Conservation (phyloP, 2,329 filamentous ascomycete genomes). For the Cryphonectria japonica region DNA sequence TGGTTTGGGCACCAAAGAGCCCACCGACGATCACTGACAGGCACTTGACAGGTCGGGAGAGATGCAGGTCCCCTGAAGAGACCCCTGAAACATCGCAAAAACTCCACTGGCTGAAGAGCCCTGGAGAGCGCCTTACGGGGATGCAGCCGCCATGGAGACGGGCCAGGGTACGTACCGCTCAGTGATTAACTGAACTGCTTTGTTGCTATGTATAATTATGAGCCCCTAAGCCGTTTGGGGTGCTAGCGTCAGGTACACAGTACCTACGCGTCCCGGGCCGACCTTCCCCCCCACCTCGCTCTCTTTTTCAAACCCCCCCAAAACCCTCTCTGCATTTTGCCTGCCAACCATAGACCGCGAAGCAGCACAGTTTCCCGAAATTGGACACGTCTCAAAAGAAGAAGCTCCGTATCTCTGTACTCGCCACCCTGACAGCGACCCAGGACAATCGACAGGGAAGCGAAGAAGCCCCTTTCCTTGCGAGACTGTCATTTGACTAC, state of each 20-base stretch:
- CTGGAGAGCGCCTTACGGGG: not conserved
- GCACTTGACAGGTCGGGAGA: not conserved
- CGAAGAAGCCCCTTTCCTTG: not conserved
- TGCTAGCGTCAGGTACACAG: slow-evolving; percentile 15
- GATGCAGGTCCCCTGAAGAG: not conserved
- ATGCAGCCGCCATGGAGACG: not conserved
- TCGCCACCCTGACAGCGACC: not conserved
- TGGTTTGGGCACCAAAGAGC: not conserved
- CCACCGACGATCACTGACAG: not conserved
- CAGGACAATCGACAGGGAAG: not conserved
- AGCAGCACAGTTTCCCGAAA: slow-evolving; percentile 20
- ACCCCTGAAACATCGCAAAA: not conserved
- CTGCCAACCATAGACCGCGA: not conserved
- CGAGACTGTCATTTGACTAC: not conserved
- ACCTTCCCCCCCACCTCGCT: not conserved
- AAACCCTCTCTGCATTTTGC: not conserved
- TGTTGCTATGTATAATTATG: not conserved
- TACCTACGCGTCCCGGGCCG: slow-evolving; percentile 8
- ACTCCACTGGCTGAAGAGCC: not conserved
- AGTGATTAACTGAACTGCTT: no score
- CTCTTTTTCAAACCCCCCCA: not conserved
- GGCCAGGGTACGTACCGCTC: not conserved
- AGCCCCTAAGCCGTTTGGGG: not conserved
- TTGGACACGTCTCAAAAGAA: slow-evolving; percentile 27
- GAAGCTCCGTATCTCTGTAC: not conserved